Percentiles rank a stretch among this genome's conserved stretches.
Conservation (phyloP, 257 asterid species). For the Salvia rosmarinus region DNA sequence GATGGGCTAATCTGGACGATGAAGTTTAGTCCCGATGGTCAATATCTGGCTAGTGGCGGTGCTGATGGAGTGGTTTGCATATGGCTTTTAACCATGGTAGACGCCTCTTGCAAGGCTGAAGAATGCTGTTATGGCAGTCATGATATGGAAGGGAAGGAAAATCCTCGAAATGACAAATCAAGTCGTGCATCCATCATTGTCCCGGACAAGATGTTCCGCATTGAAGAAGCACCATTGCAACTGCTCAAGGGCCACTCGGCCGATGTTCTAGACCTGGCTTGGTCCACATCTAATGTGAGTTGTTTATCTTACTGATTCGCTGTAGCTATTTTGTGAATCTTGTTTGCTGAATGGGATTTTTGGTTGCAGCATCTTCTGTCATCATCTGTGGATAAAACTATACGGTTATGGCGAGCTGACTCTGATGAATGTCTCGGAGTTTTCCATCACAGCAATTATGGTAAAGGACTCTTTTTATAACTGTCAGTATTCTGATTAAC, state of each 20-base stretch:
- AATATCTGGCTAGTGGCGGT: constrained; percentile 77
- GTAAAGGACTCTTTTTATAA: constrained; percentile 41
- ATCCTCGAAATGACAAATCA: constrained; percentile 29
- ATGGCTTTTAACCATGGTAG: constrained; percentile 53
- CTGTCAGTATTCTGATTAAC: background rate
- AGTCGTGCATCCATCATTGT: constrained; percentile 41
- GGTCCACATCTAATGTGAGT: constrained; percentile 88
- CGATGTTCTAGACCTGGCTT: constrained; percentile 70
- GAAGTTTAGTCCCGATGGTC: constrained; percentile 84
- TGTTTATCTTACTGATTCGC: background rate
- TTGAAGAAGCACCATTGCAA: constrained; percentile 57
- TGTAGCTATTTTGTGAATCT: background rate
- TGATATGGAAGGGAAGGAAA: constrained; percentile 14
- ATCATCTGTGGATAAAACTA: constrained; percentile 75
- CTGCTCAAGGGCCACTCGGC: constrained; percentile 63
- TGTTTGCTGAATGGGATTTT: constrained; percentile 24
- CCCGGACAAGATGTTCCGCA: constrained; percentile 66
- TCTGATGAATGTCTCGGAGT: constrained; percentile 57
- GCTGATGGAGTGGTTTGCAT: constrained; percentile 78
- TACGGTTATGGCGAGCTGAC: constrained; percentile 71
- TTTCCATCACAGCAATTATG: constrained; percentile 72
- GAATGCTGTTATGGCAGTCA: constrained; percentile 32
- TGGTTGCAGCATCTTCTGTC: constrained; percentile 70
- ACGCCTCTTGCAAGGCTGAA: constrained; percentile 34
- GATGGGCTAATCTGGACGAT: constrained; percentile 64